Conservation (phyloP, 225 moss, liverwort and hornwort genomes). For the Straminergon stramineum region DNA sequence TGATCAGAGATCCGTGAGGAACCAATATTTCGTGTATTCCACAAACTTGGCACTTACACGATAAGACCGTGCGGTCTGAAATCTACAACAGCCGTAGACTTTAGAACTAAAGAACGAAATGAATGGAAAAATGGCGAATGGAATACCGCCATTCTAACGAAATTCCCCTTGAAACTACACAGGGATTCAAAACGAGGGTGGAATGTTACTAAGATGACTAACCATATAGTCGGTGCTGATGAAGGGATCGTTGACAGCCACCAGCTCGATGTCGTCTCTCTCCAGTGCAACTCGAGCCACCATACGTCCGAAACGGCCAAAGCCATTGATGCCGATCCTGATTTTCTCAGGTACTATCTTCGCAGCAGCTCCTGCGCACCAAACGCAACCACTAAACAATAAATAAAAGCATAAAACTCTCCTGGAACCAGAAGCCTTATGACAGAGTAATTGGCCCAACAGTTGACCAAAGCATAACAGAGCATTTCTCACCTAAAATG, state of each 20-base stretch:
- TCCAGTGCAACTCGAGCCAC: slow-evolving; percentile 54
- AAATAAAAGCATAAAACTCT: not conserved
- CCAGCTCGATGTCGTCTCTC: slow-evolving; percentile 62
- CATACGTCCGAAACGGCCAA: slow-evolving; percentile 68
- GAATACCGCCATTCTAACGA: too few relatives aligned
- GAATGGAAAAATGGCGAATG: too few relatives aligned
- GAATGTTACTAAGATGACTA: not conserved
- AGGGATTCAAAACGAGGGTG: not conserved
- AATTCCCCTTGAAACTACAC: too few relatives aligned
- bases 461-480: not conserved
- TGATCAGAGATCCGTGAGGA: not conserved
- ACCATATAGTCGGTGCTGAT: slow-evolving; percentile 45
- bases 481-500: not conserved
- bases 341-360: slow-evolving; percentile 21
- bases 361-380: slow-evolving; percentile 11
- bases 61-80: too few relatives aligned
- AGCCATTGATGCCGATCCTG: slow-evolving; percentile 37
- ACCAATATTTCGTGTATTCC: too few relatives aligned
- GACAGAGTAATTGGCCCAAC: not conserved
- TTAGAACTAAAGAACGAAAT: too few relatives aligned
- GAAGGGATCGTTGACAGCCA: slow-evolving; percentile 55
- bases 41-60: too few relatives aligned
- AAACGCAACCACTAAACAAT: not conserved
- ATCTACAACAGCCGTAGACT: too few relatives aligned
- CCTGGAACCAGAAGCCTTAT: not conserved